Base-by-base conservation (phyloP, 2,329 filamentous ascomycete genomes). In the Salinomyces thailandicus region DNA sequence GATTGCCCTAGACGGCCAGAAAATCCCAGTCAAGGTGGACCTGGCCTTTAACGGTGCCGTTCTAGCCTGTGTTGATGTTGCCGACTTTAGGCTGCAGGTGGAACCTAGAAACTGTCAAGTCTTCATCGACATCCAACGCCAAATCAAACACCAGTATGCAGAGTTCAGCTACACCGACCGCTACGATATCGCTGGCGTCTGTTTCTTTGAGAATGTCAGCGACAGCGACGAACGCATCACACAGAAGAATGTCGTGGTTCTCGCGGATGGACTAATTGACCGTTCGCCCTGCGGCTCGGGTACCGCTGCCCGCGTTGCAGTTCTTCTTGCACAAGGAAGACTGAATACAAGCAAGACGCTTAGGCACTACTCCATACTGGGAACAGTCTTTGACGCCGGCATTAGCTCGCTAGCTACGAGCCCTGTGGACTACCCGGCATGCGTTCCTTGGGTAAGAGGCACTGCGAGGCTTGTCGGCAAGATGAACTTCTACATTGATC, bases 131-230 rank as follows among this genome's bases (percentile, higher is more conserved):
- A 26, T 26, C n/a, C 22, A 26, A n/a, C 22, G 22, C 22, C 22
- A 26, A n/a, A 26, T 26, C n/a, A 26, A 26, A 26, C 22, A n/a
- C n/a, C 22, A 26, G 22, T n/a, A 26, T 26, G 22, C n/a, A n/a
- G n/a, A 26, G 22, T 26, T 2, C n/a, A 8, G 22, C 9, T n/a
- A 26, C n/a, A 8, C 9, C 9, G 22, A n/a, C 9, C 22, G n/a
- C 9, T 26, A 26, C n/a, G 22, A 26, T n/a, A 26, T 26, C 22
- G 9, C 9, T n/a, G 22, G 22, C n/a, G 22, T 26, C n/a, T 26
- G 22, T n/a, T 26, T 26, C 22, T 26, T 26, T 26, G 22, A 8
- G 22, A 26, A 26, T 8, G n/a, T 26, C 9, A 26, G 22, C n/a
- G n/a, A n/a, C 22, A 26, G 22, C 22, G 22, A 26, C 9, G 22